These are phyloP conservation scores for Scheffersomyces illinoinensis DNA, from an alignment of 1,139 yeast species.

Conservation along the genomic window DNA sequence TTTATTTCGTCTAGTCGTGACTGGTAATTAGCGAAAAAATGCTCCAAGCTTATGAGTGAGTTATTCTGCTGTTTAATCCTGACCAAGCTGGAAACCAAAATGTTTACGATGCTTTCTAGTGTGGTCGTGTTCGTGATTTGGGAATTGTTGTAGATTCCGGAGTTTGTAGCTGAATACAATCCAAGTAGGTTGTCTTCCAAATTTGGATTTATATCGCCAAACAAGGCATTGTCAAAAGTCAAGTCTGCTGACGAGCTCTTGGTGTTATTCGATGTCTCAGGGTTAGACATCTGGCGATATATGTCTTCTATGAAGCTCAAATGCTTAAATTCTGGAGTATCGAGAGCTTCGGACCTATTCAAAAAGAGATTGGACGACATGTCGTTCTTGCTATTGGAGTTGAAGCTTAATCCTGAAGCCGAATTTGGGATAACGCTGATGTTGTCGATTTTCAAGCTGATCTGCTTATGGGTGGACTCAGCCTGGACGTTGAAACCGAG, in stretches of 20 bases:
- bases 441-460: constrained; percentile 76
- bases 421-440: constrained; percentile 48
- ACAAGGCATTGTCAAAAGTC: constrained; percentile 71
- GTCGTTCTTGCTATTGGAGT: background rate
- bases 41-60: constrained; percentile 31
- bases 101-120: constrained; percentile 41
- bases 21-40: constrained; percentile 32
- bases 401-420: background rate
- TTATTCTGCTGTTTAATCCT: constrained; percentile 40
- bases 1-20: constrained; percentile 30
- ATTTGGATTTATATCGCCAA: constrained; percentile 70
- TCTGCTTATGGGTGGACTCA: constrained; percentile 80
- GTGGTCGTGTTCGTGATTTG: constrained; percentile 57
- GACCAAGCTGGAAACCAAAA: constrained; percentile 29
- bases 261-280: background rate
- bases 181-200: constrained; percentile 64
- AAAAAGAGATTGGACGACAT: background rate
- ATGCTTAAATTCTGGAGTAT: constrained; percentile 39
- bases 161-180: constrained; percentile 51
- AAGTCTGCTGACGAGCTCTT: constrained; percentile 3
- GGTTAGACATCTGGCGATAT: constrained; percentile 17
- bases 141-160: constrained; percentile 66
- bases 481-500: constrained; percentile 91
- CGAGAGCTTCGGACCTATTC: constrained; percentile 3
- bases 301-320: constrained; percentile 45